Conservation (phyloP, 306 rosid genomes). For the Lathyrus tuberosus region DNA sequence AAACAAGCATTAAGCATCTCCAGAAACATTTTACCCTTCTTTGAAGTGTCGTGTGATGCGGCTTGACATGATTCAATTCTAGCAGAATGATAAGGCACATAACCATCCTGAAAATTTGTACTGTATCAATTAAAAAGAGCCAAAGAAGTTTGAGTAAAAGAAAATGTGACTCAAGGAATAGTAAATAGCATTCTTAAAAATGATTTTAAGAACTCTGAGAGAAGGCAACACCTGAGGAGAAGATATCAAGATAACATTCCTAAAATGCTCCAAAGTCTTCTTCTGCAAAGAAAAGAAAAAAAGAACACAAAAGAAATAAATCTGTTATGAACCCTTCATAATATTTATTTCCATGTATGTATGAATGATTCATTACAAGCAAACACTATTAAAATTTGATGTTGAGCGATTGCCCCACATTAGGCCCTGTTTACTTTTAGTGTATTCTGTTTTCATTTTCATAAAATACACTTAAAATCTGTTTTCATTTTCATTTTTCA, state of each 20-base stretch:
- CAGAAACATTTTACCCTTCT: conserved; percentile 64
- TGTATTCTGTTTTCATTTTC: no score
- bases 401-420: no score
- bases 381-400: no score
- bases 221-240: conserved; percentile 84
- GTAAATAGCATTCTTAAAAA: neutral
- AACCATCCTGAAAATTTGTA: conserved; percentile 71
- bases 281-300: conserved; percentile 62
- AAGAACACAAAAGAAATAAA: conserved; percentile 34
- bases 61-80: conserved; percentile 89
- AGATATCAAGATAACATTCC: conserved; percentile 78
- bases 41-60: conserved; percentile 76
- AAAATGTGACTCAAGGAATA: conserved; percentile 8
- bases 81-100: conserved; percentile 95
- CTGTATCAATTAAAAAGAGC: conserved; percentile 31
- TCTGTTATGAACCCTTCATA: conserved; percentile 34
- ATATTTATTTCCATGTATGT: conserved; percentile 6
- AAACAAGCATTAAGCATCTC: conserved; percentile 83
- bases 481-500: no score
- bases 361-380: neutral
- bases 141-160: conserved; percentile 8
- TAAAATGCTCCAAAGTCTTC: conserved; percentile 81
- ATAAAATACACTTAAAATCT: no score
- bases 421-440: no score
- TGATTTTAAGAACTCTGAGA: conserved; percentile 13